These are phyloP conservation scores for Candida maltosa DNA, from an alignment of 805 yeast genomes.

Conservation along the genomic window DNA sequence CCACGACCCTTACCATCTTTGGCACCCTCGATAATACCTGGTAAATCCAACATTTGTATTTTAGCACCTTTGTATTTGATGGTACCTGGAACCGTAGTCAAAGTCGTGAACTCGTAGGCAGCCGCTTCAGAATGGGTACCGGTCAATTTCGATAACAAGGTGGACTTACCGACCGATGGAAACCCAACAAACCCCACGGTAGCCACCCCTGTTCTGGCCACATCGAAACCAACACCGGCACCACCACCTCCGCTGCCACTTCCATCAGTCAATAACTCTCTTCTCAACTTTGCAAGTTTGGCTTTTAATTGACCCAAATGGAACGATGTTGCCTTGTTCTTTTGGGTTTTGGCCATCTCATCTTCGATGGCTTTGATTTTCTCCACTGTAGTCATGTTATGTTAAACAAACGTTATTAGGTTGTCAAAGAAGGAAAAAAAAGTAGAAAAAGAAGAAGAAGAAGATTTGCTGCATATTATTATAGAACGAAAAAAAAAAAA, in stretches of 20 bases:
- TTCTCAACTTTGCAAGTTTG: conserved; percentile 88
- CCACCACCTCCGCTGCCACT: conserved; percentile 67
- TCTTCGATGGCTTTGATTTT: conserved; percentile 86
- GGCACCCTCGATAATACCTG: conserved; percentile 90
- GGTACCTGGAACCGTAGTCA: conserved; percentile 96
- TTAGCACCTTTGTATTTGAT: conserved; percentile 96
- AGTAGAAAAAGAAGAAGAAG: neutral
- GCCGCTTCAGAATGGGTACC: conserved; percentile 98
- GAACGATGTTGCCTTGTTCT: conserved; percentile 95
- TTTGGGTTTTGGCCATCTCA: conserved; percentile 97
- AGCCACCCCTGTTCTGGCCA: conserved; percentile 97
- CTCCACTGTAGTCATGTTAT: conserved; percentile 43
- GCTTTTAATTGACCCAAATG: conserved; percentile 98
- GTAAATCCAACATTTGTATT: conserved; percentile 91
- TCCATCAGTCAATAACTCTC: conserved; percentile 74
- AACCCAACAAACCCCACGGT: conserved; percentile 97
- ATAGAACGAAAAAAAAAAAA: neutral
- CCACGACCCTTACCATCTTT: conserved; percentile 92
- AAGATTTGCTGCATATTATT: neutral
- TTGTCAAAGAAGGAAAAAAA: conserved; percentile 1
- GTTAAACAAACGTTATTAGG: neutral
- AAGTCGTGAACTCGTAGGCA: conserved; percentile 94
- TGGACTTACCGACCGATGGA: conserved; percentile 92
- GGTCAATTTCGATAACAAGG: conserved; percentile 81
- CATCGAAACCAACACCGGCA: conserved; percentile 93